Evolutionary conservation across 176 grass and related monocot species (phyloP).

Genomic region (Pontederia crassipes): DNA sequence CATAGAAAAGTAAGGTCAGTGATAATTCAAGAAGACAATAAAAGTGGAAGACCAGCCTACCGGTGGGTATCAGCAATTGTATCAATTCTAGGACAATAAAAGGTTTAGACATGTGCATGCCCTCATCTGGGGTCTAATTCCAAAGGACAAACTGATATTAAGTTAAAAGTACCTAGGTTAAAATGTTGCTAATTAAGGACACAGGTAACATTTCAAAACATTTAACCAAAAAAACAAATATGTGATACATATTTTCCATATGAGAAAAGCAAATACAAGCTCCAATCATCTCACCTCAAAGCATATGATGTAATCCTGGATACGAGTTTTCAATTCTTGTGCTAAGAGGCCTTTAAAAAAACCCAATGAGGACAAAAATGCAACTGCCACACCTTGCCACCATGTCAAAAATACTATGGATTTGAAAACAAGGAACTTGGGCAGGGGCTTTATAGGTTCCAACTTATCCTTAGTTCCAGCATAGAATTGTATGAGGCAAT

Average conservation of each 20-base stretch:
- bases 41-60: too few species aligned
- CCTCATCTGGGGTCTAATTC: too few species aligned
- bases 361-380: conserved; percentile 57
- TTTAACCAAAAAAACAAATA: not conserved
- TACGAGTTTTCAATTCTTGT: conserved; percentile 81
- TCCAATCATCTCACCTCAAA: conserved; percentile 50
- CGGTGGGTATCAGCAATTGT: too few species aligned
- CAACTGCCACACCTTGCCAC: conserved; percentile 85
- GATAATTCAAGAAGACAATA: too few species aligned
- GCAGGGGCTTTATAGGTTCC: conserved; percentile 78
- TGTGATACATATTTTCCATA: not conserved
- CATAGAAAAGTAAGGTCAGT: too few species aligned
- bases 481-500: conserved; percentile 85
- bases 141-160: too few species aligned
- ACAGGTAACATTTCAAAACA: too few species aligned
- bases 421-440: conserved; percentile 84
- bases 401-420: conserved; percentile 91
- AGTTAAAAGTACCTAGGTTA: too few species aligned
- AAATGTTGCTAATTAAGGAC: too few species aligned
- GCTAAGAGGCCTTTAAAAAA: conserved; percentile 56
- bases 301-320: conserved; percentile 89
- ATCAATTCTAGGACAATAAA: too few species aligned
- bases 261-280: conserved; percentile 1
- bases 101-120: too few species aligned
- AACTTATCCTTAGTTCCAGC: conserved; percentile 80